Base-by-base conservation (phyloP, 129 eudicot species). In the Flaveria brownii region DNA sequence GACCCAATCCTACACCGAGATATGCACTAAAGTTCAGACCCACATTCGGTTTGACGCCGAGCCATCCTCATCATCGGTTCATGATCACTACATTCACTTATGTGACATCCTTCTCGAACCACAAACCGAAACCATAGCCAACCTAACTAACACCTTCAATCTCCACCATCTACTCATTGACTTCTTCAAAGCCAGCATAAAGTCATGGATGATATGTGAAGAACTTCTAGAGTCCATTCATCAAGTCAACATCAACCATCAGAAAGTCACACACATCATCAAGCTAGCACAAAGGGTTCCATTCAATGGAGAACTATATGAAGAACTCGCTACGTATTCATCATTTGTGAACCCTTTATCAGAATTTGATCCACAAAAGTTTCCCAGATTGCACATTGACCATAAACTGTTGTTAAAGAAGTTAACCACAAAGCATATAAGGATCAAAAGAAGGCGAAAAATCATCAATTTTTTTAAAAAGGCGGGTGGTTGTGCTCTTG, bases 1-100 rank as follows among this genome's bases (percentile, higher is more conserved):
- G 76, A 90, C 96, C 45, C 79, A 90, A 36, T 92, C 98, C 4
- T 92, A 86, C 79, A 70, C 61, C 9, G 94, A 92, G 5, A 84
- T 92, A 0, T 88, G 60, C 78, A 72, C 77, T 62, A 85, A 85
- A 75, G 82, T 88, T 70, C 85, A 90, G 36, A 83, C 55, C 62
- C 89, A 86, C 25, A 13, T 88, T 46, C 82, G 62, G 20, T 76
- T 75, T 14, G 71, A 47, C 18, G 26, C 5, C 5, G 51, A 23
- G 39, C 57, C 73, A 4, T 68, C 85, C 2, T 73, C 84, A 0
- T 80, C 87, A 10, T 81, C 93, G n/a, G 22, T 80, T 20, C 80
- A 64, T 74, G 72, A 78, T 39, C 66, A 46, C 9, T 20, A 72
- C 60, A 20, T 59, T 59, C 85, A 78, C 80, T 78, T 87, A 36